Conservation (phyloP, 306 rosid species). For the Fagus crenata region DNA sequence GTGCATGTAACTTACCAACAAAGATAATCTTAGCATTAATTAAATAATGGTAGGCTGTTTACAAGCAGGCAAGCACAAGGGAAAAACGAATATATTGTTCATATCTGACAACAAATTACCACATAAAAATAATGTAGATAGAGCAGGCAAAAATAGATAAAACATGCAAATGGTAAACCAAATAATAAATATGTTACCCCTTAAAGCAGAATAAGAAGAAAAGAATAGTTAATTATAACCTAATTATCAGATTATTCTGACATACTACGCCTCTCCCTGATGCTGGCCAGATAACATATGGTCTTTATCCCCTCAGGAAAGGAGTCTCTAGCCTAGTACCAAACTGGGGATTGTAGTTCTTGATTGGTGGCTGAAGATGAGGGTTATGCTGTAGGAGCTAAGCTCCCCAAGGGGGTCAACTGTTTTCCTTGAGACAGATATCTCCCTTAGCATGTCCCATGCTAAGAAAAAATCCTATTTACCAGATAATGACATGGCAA, state of each 20-base stretch:
- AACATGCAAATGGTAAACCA: neutral
- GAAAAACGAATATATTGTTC: neutral
- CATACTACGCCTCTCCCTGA: neutral
- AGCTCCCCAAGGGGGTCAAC: neutral
- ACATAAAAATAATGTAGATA: neutral
- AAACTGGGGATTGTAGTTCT: neutral
- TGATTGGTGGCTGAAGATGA: no score
- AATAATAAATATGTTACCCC: neutral
- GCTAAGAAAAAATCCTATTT: neutral
- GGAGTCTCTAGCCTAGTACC: neutral
- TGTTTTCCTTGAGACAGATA: neutral
- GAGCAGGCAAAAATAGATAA: neutral
- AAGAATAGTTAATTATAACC: no score
- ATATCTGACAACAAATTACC: neutral
- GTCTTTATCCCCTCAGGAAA: neutral
- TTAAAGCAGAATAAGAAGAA: neutral
- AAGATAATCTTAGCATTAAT: no score
- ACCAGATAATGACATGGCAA: neutral
- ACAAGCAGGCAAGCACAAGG: neutral
- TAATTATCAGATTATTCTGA: no score
- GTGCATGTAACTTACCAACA: no score
- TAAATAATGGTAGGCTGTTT: neutral
- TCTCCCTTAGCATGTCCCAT: neutral
- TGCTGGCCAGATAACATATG: neutral
- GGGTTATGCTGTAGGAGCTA: no score